Evolutionary conservation across 2,329 filamentous ascomycete genomes (phyloP).

Genomic region (Chaetomiaceae sp.): DNA sequence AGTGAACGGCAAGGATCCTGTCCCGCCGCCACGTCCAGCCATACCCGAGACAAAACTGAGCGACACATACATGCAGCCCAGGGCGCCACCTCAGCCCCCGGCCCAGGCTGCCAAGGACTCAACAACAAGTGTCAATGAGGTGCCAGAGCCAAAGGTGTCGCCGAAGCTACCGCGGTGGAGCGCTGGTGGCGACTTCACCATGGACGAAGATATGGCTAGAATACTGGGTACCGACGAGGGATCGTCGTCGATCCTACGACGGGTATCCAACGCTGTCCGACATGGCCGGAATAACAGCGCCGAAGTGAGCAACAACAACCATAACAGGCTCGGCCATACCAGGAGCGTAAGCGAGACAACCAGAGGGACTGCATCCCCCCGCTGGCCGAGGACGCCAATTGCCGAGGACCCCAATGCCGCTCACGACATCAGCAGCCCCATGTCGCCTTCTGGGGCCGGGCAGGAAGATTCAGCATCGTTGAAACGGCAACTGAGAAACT

Average conservation of each 20-base stretch:
- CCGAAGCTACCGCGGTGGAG: slow-evolving; percentile 71
- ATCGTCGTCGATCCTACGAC: slow-evolving; percentile 74
- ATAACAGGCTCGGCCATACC: slow-evolving; percentile 46
- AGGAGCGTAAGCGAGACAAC: slow-evolving; percentile 66
- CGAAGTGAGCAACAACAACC: slow-evolving; percentile 44
- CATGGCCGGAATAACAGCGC: slow-evolving; percentile 87
- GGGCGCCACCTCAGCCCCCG: slow-evolving; percentile 53
- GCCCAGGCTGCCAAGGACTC: slow-evolving; percentile 46
- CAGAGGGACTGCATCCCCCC: slow-evolving; percentile 57
- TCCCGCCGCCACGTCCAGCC: slow-evolving; percentile 29
- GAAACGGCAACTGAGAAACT: slow-evolving; percentile 72
- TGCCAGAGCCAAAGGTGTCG: slow-evolving; percentile 49
- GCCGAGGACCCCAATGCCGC: slow-evolving; percentile 49
- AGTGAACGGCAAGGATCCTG: slow-evolving; percentile 35
- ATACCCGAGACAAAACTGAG: slow-evolving; percentile 40
- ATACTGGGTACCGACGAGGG: slow-evolving; percentile 76
- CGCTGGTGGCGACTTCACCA: slow-evolving; percentile 78
- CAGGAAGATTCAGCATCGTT: slow-evolving; percentile 61
- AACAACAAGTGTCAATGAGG: slow-evolving; percentile 38
- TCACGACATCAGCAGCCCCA: slow-evolving; percentile 67
- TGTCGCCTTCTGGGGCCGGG: slow-evolving; percentile 54
- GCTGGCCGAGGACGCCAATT: slow-evolving; percentile 66
- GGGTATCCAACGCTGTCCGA: slow-evolving; percentile 88
- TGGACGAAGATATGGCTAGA: slow-evolving; percentile 93
- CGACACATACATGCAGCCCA: slow-evolving; percentile 56